Percentiles rank a stretch among this genome's conserved stretches.
These are phyloP conservation scores for Acacia acuminata DNA, from an alignment of 306 rosid species.

Conservation along the genomic window DNA sequence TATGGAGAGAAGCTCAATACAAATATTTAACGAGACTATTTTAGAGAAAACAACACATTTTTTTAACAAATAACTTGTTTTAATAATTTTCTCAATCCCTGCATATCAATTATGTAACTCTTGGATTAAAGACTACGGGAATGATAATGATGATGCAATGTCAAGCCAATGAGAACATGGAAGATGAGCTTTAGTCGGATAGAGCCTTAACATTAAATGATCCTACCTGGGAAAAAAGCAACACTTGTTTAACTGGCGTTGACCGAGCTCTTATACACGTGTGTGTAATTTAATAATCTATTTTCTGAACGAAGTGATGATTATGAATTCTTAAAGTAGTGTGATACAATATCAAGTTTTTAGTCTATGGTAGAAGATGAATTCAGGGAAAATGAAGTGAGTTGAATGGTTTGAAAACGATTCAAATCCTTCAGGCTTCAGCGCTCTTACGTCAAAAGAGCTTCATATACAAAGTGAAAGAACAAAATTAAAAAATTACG, in stretches of 20 bases:
- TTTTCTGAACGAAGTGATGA: too few species aligned
- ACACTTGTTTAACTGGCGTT: background rate
- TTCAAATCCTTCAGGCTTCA: background rate
- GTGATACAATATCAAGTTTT: too few species aligned
- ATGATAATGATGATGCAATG: background rate
- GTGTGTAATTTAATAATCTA: background rate
- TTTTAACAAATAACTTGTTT: too few species aligned
- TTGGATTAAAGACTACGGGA: background rate
- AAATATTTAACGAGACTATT: too few species aligned
- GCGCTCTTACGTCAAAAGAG: background rate
- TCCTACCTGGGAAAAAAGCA: background rate
- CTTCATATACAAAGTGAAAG: too few species aligned
- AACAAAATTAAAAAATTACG: too few species aligned
- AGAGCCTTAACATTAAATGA: background rate
- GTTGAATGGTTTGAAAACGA: background rate
- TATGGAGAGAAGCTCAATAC: too few species aligned
- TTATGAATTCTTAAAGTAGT: too few species aligned
- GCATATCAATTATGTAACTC: too few species aligned
- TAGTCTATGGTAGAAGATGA: too few species aligned
- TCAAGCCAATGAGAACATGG: background rate
- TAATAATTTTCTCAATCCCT: too few species aligned
- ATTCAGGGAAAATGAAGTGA: background rate
- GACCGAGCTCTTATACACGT: background rate
- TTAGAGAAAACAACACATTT: too few species aligned
- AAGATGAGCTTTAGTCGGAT: background rate